Percentiles rank a stretch among this genome's conserved stretches.
Conservation (phyloP, 331 rosid genomes). For the Malus hybrid region DNA sequence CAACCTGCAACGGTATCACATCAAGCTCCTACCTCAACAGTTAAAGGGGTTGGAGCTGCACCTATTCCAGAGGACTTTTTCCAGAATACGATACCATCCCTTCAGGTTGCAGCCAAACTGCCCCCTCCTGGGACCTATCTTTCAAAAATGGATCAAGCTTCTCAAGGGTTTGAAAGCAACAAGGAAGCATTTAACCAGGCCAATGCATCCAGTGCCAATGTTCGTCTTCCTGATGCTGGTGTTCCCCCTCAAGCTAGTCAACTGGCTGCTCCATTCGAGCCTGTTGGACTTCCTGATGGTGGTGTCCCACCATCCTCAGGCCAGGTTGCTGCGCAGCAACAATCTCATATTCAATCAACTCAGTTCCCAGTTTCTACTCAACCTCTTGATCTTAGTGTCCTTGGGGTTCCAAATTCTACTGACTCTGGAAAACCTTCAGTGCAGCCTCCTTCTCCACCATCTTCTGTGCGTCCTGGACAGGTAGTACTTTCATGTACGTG, state of each 20-base stretch:
- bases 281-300: conserved; percentile 81
- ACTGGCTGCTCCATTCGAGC: conserved; percentile 40
- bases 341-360: conserved; percentile 43
- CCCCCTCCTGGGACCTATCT: conserved; percentile 88
- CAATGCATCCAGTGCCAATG: conserved; percentile 38
- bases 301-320: conserved; percentile 67
- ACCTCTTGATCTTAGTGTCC: conserved; percentile 92
- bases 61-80: conserved; percentile 99
- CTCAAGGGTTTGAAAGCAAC: conserved; percentile 46
- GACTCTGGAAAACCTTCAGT: conserved; percentile 51
- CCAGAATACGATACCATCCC: conserved; percentile 83
- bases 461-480: conserved; percentile 96
- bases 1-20: conserved; percentile 49
- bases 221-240: conserved; percentile 57
- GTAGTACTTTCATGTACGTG: conserved; percentile 23
- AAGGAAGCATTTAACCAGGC: conserved; percentile 34
- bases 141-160: conserved; percentile 52
- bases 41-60: conserved; percentile 41
- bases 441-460: conserved; percentile 45
- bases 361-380: conserved; percentile 55
- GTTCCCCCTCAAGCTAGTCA: conserved; percentile 59
- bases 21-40: conserved; percentile 31
- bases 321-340: conserved; percentile 43
- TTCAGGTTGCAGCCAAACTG: conserved; percentile 76
- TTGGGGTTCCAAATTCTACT: conserved; percentile 56